phyloP scores from a whole-genome alignment of 306 rosid species.

The Luffa aegyptiaca region DNA sequence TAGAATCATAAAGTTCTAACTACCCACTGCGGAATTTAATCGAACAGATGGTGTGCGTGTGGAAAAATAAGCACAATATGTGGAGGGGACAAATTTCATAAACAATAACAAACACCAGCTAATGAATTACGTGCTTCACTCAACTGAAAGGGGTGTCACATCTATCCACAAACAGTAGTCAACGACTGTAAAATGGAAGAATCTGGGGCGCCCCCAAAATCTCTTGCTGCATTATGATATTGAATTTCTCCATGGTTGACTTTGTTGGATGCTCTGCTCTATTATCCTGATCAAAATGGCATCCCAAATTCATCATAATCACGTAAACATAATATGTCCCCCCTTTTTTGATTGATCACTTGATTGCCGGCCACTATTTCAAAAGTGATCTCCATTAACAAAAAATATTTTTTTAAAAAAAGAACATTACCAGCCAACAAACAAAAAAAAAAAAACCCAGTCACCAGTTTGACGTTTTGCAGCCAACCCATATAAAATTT shows the following conservation, averaged over 20 bases:
- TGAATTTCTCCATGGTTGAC: background rate
- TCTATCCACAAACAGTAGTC: slow-evolving; percentile 5
- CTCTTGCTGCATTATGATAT: background rate
- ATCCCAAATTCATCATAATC: slow-evolving; percentile 8
- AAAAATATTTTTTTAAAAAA: background rate
- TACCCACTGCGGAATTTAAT: background rate
- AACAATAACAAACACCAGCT: background rate
- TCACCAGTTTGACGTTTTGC: background rate
- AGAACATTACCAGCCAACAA: background rate
- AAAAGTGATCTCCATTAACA: slow-evolving; percentile 9
- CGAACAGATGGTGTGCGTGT: background rate
- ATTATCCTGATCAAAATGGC: background rate
- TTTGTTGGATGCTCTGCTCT: background rate
- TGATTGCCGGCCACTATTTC: slow-evolving; percentile 11
- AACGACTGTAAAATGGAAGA: slow-evolving; percentile 6
- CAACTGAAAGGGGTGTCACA: slow-evolving; percentile 6
- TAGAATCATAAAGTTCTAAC: background rate
- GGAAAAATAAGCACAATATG: background rate
- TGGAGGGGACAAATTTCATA: slow-evolving; percentile 4
- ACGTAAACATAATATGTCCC: background rate
- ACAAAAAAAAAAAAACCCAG: background rate
- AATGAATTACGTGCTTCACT: slow-evolving; percentile 10
- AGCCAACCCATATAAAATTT: background rate
- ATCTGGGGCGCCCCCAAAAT: background rate
- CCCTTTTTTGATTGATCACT: background rate